Evolutionary conservation across 257 asterid genomes (phyloP), one percentile per base, ranked within the genome.

Genomic region (Pogostemon cablin): DNA sequence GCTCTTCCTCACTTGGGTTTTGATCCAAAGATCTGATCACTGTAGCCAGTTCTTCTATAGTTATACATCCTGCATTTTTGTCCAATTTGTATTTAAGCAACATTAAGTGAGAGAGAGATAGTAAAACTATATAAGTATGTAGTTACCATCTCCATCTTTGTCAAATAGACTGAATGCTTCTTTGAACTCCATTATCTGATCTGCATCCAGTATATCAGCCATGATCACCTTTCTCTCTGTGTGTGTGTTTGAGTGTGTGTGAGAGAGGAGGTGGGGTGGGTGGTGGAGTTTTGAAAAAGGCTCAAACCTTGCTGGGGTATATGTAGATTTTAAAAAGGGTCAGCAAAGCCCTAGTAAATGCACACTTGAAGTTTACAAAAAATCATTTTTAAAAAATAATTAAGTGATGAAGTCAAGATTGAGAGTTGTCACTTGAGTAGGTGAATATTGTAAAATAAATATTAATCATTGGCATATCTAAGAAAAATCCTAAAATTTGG

Each of bases 241-340:
- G 15, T 65, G 43, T 32, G 34, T 10, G 20, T 7, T 54, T 59
- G 42, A 59, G 67, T 25, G 62, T 44, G 46, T 49, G 50, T 35
- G 52, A 67, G 75, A 66, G 73, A 55, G 72, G 50, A 68, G 63
- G 55, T 74, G 75, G 32, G 32, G 25, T 20, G 25, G 25, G 25
- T 20, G 25, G 25, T 20, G 32, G 32, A 67, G 78, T 53, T 69
- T 34, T 72, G 87, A 68, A 86, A 70, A 72, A 69, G 37, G 84
- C 75, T 84, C 54, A 82, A 82, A 52, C 77, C 80, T 76, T 9
- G 92, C 72, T 78, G 84, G 83, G 84, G 49, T 82, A 71, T 82
- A 78, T 81, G 82, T 87, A 86, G 77, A 73, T 62, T 54, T 65
- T 54, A 65, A 46, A 41, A 63, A 58, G 56, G 76, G 78, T 80